phyloP scores from a whole-genome alignment of 2,329 filamentous ascomycete species.

The Nemania abortiva region DNA sequence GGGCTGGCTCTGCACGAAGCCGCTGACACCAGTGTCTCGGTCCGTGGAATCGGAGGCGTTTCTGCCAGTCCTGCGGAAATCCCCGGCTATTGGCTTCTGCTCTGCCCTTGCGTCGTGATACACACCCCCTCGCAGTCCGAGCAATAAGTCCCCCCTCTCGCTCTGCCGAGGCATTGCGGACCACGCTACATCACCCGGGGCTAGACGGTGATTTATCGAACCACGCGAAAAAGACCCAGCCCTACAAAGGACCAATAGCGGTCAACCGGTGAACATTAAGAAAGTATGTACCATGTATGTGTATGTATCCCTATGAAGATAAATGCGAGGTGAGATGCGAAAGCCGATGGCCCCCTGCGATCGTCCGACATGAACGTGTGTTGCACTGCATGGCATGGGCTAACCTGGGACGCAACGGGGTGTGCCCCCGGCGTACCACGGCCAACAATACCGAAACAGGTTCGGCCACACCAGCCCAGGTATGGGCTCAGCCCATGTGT shows the following conservation, averaged over 20 bases:
- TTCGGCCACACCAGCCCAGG: conserved; percentile 19
- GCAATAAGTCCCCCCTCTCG: neutral
- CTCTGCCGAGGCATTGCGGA: neutral
- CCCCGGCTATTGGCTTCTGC: neutral
- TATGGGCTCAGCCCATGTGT: conserved; percentile 5
- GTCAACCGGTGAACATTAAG: neutral
- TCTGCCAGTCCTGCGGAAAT: neutral
- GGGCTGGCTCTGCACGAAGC: conserved; percentile 6
- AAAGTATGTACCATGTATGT: too few species aligned
- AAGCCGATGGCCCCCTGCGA: conserved; percentile 1
- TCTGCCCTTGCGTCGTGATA: conserved; percentile 10
- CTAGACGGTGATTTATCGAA: conserved; percentile 11
- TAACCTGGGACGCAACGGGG: neutral
- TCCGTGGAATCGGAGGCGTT: neutral
- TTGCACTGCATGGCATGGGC: conserved; percentile 21
- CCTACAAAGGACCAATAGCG: conserved; percentile 18
- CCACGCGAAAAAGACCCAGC: conserved; percentile 7
- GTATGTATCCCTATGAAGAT: too few species aligned
- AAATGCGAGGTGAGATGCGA: neutral
- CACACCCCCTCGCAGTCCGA: conserved; percentile 22
- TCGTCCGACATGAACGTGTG: conserved; percentile 19
- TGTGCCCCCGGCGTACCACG: conserved; percentile 4
- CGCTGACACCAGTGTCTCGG: conserved; percentile 1
- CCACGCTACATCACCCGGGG: conserved; percentile 16
- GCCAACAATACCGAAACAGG: conserved; percentile 10